Evolutionary conservation across 108 stramenopile species (phyloP), one percentile per base, ranked within the genome.

Genomic region (Conticribra weissflogii): DNA sequence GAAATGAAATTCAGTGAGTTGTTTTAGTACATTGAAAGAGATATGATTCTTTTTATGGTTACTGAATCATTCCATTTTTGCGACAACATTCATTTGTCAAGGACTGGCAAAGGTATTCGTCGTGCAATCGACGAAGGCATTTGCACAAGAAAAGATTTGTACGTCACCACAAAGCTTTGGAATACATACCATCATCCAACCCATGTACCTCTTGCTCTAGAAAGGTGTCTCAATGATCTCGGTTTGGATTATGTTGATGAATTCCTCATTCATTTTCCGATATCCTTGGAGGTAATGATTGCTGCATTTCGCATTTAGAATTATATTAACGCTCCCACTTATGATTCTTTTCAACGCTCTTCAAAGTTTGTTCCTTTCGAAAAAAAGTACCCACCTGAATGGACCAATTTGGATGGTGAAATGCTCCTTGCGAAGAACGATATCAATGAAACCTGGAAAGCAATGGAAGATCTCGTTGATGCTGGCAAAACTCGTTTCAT

Each of bases 181-280:
- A 97, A 97, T 68, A 97, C 95, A 14, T 97, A 93, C 71, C 97
- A 97, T 78, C 66, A 72, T 49, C 83, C 85, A 23, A 88, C 93
- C 54, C 94, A 97, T 64, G 95, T 97, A 4, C 80, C 79, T n/a
- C 18, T 83, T 51, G 96, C 95, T 18, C 78, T 79, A 2, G 59
- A 86, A 12, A 63, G 75, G 32, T 79, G 87, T 28, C 71, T 98
- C 60, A 23, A 81, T 27, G 97, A 98, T 66, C 68, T 98, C 24
- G 88, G 90, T 17, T 76, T 96, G 4, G 83, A 83, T 3, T 98
- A 98, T 66, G 68, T 98, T 32, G 97, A 98, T 76, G 87, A 96
- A 51, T 98, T 96, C 67, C 76, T 97, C 27, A 90, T 97, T 59
- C 96, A 97, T 69, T 98, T 98, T 68, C 97, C 96, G 0, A 95